Percentiles rank a stretch among this genome's conserved stretches.
These are phyloP conservation scores for Bombardia bombarda DNA, from an alignment of 495 filamentous ascomycete species.

Conservation along the genomic window DNA sequence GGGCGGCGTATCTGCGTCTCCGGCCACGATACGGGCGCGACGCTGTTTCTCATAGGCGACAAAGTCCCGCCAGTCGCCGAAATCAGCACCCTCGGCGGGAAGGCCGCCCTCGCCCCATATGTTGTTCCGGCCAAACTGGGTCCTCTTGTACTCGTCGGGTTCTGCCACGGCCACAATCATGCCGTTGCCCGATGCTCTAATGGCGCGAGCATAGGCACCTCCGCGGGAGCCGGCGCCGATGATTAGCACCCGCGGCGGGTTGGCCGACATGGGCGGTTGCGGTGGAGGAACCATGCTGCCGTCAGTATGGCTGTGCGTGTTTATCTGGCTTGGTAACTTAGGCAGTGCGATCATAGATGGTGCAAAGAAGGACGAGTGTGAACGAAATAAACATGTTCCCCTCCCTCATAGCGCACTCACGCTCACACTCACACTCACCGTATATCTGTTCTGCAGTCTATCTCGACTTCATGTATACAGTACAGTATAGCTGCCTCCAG, in stretches of 20 bases:
- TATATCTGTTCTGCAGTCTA: too few relatives aligned
- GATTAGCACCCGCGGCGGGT: slow-evolving; percentile 58
- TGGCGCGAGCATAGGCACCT: slow-evolving; percentile 62
- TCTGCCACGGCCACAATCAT: slow-evolving; percentile 72
- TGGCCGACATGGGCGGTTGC: slow-evolving; percentile 22
- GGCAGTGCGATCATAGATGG: too few relatives aligned
- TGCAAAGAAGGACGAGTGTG: too few relatives aligned
- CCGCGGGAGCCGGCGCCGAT: slow-evolving; percentile 87
- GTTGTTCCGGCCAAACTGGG: slow-evolving; percentile 54
- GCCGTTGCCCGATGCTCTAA: slow-evolving; percentile 51
- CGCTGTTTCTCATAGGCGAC: slow-evolving; percentile 53
- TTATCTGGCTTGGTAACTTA: too few relatives aligned
- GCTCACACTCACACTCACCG: too few relatives aligned
- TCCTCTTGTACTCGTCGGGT: slow-evolving; percentile 68
- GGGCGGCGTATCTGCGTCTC: slow-evolving; percentile 32
- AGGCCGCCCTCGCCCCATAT: slow-evolving; percentile 49
- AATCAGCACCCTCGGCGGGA: slow-evolving; percentile 48
- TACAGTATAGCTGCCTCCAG: too few relatives aligned
- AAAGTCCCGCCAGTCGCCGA: slow-evolving; percentile 68
- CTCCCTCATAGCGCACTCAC: too few relatives aligned
- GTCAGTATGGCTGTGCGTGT: too few relatives aligned
- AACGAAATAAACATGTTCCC: too few relatives aligned
- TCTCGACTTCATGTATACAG: too few relatives aligned
- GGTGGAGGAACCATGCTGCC: slow-evolving; percentile 1
- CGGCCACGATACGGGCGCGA: slow-evolving; percentile 32